Evolutionary conservation across 179 eudicot species (phyloP).

Genomic region (Vitellaria paradoxa): DNA sequence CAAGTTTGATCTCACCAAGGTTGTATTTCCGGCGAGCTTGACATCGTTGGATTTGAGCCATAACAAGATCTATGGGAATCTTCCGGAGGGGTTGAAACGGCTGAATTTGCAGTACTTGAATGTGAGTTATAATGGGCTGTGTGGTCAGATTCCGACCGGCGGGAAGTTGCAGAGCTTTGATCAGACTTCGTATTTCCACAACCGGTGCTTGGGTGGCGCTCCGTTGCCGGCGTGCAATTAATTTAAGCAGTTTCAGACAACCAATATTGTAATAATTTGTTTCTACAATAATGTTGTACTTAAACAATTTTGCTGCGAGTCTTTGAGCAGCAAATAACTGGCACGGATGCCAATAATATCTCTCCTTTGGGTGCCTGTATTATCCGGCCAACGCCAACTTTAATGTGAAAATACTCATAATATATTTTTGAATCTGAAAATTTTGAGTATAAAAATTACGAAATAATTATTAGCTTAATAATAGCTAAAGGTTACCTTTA

Average conservation of each 20-base stretch:
- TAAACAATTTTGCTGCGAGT: no score
- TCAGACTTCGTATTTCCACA: constrained; percentile 28
- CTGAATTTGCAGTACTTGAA: constrained; percentile 20
- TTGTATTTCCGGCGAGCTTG: constrained; percentile 27
- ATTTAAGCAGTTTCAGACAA: background rate
- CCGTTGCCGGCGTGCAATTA: constrained; percentile 49
- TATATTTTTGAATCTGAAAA: no score
- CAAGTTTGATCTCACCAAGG: constrained; percentile 21
- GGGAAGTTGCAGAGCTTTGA: constrained; percentile 34
- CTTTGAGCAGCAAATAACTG: no score
- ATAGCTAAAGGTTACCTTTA: no score
- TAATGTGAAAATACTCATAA: no score
- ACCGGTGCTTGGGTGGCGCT: constrained; percentile 50
- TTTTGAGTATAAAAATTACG: no score
- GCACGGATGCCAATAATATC: no score
- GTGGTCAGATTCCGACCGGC: constrained; percentile 47
- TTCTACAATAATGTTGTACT: no score
- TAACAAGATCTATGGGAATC: constrained; percentile 30
- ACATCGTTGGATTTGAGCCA: constrained; percentile 36
- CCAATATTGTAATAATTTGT: no score
- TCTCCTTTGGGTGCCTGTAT: no score
- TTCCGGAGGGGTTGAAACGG: background rate
- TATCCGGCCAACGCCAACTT: no score
- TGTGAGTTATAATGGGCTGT: constrained; percentile 46
- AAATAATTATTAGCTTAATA: no score